phyloP scores from a whole-genome alignment of 768 basidiomycete species.

The Xanthoconium stramineum region DNA sequence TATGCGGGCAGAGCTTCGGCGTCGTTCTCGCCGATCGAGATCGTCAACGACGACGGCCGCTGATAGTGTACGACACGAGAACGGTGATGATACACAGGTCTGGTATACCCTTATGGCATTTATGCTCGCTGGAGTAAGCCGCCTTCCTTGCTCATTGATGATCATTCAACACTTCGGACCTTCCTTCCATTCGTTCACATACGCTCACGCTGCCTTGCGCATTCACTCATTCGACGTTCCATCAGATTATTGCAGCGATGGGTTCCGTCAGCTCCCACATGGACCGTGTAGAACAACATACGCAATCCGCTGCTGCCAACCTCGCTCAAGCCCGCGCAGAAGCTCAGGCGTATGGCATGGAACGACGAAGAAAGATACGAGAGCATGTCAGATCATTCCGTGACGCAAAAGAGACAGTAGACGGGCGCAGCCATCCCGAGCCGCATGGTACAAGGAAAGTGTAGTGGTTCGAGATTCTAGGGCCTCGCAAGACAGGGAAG shows the following conservation, averaged over 20 bases:
- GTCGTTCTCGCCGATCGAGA: conserved; percentile 35
- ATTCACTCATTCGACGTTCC: too few species aligned
- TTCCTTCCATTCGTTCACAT: neutral
- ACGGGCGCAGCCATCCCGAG: neutral
- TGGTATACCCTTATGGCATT: conserved; percentile 13
- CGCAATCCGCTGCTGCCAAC: conserved; percentile 49
- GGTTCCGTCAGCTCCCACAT: conserved; percentile 18
- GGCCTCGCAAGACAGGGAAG: too few species aligned
- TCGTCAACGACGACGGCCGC: conserved; percentile 16
- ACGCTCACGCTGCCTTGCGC: neutral
- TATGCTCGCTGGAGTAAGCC: conserved; percentile 15
- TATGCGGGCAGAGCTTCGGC: conserved; percentile 50
- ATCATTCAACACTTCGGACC: neutral
- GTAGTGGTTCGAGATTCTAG: neutral
- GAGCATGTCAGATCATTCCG: conserved; percentile 39
- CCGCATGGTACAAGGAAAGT: neutral
- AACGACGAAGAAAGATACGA: conserved; percentile 49
- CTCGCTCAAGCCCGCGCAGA: conserved; percentile 58
- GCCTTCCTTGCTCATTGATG: neutral
- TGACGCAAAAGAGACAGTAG: conserved; percentile 12
- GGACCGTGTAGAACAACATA: conserved; percentile 43
- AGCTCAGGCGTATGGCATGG: conserved; percentile 51
- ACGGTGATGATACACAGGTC: conserved; percentile 1
- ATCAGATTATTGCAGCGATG: conserved; percentile 9
- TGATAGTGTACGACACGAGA: neutral